These are phyloP conservation scores for Aphanomyces astaci DNA, from an alignment of 352 stramenopile species.

Conservation along the genomic window DNA sequence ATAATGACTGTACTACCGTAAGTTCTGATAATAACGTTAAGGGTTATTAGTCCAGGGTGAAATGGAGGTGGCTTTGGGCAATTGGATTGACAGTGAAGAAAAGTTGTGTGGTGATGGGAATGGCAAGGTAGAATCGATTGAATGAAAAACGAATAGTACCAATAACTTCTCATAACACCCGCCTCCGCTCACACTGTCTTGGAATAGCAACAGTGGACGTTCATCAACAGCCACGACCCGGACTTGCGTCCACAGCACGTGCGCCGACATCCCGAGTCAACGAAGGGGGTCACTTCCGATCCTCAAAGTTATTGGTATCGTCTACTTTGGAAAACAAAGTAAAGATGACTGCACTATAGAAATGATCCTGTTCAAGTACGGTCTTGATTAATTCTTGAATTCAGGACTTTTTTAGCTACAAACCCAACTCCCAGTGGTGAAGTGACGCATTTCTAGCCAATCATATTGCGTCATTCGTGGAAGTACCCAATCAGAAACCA, in stretches of 20 bases:
- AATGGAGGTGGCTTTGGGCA: no score
- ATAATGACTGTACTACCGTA: no score
- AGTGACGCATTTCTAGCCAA: neutral
- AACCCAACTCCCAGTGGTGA: neutral
- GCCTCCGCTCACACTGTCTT: constrained; percentile 9
- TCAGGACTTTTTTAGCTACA: neutral
- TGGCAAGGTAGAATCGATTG: neutral
- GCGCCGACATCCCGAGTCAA: constrained; percentile 10
- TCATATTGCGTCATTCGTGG: neutral
- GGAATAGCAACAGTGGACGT: constrained; percentile 7
- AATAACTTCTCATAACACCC: constrained; percentile 18
- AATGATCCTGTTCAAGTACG: constrained; percentile 19
- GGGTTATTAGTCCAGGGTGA: no score
- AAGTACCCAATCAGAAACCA: no score
- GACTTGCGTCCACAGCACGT: neutral
- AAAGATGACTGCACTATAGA: constrained; percentile 19
- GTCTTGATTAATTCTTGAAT: neutral
- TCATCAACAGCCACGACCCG: constrained; percentile 6
- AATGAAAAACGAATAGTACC: no score
- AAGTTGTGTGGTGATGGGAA: no score
- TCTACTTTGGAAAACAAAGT: constrained; percentile 18
- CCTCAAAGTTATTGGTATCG: constrained; percentile 8
- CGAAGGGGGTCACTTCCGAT: constrained; percentile 1
- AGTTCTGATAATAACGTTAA: no score
- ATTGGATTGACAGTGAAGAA: no score